Base-by-base conservation (phyloP, 2,329 filamentous ascomycete species). In the Nemania sp. region DNA sequence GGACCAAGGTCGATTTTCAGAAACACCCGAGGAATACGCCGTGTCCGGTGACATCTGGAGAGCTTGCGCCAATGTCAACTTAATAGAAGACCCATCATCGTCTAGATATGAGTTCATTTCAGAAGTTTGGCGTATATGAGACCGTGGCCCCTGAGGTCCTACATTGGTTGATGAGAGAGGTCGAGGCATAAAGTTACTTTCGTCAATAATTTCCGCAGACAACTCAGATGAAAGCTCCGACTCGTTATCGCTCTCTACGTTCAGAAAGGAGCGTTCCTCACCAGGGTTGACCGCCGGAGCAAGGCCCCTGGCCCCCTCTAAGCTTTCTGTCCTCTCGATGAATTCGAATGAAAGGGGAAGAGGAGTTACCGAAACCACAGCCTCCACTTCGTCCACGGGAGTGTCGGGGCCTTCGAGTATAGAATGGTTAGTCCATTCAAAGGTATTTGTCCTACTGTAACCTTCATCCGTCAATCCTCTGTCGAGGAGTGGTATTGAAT, bases 401-500 rank as follows among this genome's bases (percentile, higher is more conserved):
- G 70, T 70, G 34, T 82, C 83, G 1, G 80, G 77, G 0, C 76
- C 82, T 54, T 80, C 78, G 4, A 87, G 75, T 29, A 87, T 72
- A 0, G 86, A 87, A 43, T 77, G 80, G 40, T 85, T 76, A 10
- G 80, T 81, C 85, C 85, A 87, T 59, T 81, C 78, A 6, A 72
- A 74, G 11, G 76, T 76, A 25, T 71, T 68, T 39, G 73, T 75
- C 58, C 75, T 76, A 64, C 78, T 79, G 7, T 70, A 74, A 1
- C 74, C 80, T 63, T 85, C 81, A 43, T 86, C 82, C 0, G 80
- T 81, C 32, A 82, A 71, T 2, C 83, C 90, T 51, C 90, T 85
- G 62, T 94, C 89, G 12, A 96, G 81, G 7, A 95, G 81, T 3
- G 92, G 91, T 35, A 88, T 87, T 0, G 90, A 93, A 40, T 85